Evolutionary conservation across 495 filamentous ascomycete species (phyloP), one percentile per base, ranked within the genome.

Genomic region (Extremus antarcticus): DNA sequence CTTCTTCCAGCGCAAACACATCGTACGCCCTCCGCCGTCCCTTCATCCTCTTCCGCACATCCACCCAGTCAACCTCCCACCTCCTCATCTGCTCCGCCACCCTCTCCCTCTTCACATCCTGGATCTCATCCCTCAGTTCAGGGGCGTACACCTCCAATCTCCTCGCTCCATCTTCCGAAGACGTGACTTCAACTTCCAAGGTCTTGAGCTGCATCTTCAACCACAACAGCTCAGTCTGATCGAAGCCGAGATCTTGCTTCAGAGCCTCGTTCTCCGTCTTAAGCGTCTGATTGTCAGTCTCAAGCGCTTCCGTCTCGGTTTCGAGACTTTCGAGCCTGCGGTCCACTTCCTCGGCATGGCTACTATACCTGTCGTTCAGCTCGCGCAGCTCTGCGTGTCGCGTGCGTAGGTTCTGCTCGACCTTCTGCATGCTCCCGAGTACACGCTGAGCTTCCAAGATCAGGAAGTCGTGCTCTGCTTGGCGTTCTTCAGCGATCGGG

Each of bases 181-280:
- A 21, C 19, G 53, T 47, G 10, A 54, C 51, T 49, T 61, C 60
- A 4, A 57, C 46, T 40, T 61, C 57, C 8, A 67, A 25, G 11
- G 54, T 51, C 49, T 63, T 54, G 23, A 68, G 35, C 57, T 66
- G 54, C 22, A 68, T 22, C 55, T 63, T 61, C 32, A 68, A 41
- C 25, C 61, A 67, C 11, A 66, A 51, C 22, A 68, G 56, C 49
- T 68, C 66, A 19, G 53, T 51, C 25, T 63, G 56, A 41, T 65
- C 63, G 52, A 60, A 58, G 2, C 51, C 51, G n/a, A 66, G 50
- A 46, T 65, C 63, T 2, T 49, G 17, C 3, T 40, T 39, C 41
- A 66, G 46, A 11, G 25, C 43, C 24, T 57, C 62, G 38, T 59
- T 63, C 53, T 64, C 57, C 17, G 62, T 41, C 3, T 51, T 32